Evolutionary conservation across 768 basidiomycete species (phyloP).

Genomic region (Boletus rufocinnamomeus): DNA sequence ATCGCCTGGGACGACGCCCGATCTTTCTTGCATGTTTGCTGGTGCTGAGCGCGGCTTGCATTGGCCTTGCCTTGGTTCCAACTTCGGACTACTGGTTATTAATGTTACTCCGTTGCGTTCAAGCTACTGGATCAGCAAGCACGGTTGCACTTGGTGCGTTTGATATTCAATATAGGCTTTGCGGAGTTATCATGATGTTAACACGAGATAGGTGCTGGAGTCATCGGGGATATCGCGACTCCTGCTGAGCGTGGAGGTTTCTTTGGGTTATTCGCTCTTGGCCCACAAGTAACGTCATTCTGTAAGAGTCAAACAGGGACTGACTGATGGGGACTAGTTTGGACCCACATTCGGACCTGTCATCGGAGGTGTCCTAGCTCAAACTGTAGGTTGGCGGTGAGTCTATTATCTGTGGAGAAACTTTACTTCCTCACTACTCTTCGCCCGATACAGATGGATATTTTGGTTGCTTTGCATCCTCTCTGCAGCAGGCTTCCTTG

Average conservation of each 20-base stretch:
- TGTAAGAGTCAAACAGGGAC: not conserved
- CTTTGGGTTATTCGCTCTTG: constrained; percentile 64
- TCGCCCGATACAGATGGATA: constrained; percentile 18
- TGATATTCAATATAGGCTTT: not conserved
- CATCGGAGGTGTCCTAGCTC: constrained; percentile 56
- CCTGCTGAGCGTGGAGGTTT: constrained; percentile 75
- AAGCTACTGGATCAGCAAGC: constrained; percentile 78
- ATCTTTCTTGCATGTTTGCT: constrained; percentile 64
- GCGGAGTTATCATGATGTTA: not conserved
- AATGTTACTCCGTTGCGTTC: constrained; percentile 76
- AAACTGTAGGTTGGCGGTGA: constrained; percentile 65
- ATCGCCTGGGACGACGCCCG: constrained; percentile 62
- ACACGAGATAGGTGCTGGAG: constrained; percentile 57
- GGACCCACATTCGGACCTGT: constrained; percentile 56
- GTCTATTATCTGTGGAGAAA: constrained; percentile 5
- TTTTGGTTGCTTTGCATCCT: constrained; percentile 27
- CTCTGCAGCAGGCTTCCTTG: constrained; percentile 15
- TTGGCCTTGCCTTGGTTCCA: constrained; percentile 58
- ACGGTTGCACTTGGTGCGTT: constrained; percentile 68
- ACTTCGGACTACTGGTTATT: constrained; percentile 73
- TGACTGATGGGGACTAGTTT: constrained; percentile 35
- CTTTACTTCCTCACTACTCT: not conserved
- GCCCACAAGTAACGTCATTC: constrained; percentile 52
- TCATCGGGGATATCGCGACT: constrained; percentile 75
- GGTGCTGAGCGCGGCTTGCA: constrained; percentile 64